Evolutionary conservation across 2,329 filamentous ascomycete species (phyloP), one percentile per base, ranked within the genome.

Genomic region (Dactylellina drechsleri): DNA sequence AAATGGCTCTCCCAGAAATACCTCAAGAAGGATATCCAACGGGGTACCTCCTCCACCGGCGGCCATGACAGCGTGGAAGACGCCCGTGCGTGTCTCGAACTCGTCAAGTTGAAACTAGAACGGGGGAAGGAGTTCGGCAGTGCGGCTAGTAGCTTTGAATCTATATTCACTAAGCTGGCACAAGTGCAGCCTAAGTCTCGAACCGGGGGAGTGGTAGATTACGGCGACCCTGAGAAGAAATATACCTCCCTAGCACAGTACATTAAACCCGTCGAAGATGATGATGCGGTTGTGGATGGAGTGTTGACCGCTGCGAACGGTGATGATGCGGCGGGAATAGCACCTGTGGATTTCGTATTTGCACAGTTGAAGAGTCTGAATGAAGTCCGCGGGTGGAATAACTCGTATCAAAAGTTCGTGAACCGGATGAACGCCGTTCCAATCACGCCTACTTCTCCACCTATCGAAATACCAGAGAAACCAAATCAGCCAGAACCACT

Each of bases 1-100:
- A 97, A 96, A 83, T 98, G 89, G 85, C 87, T 99, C 1, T 87
- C 91, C 0, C 89, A 94, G 78, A 95, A 94, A 80, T 96, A 94
- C 79, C 86, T 98, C 16, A 87, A 87, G 60, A 90, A 92, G 67
- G 91, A 96, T 81, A 96, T 99, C 62, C 95, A 99, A 81, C 92
- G 91, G 79, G 89, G 89, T 50, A 66, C 62, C 83, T 85, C 77
- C 15, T 85, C 85, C 15, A 36, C 31, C 31, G 81, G 81, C 15
- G 95, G 95, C 15, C 95, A 99, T 81, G 90, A 98, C 84, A 95
- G 92, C 71, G 87, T 97, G 77, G 95, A 99, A 82, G 95, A 99
- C 81, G 93, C 95, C 13, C 89, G 87, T 77, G 93, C 95, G 1
- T 96, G 93, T 77, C 88, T 99, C 13, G 93, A 98, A 79, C 89